Base-by-base conservation (phyloP, 805 yeast species). In the Schizosaccharomyces japonicus region DNA sequence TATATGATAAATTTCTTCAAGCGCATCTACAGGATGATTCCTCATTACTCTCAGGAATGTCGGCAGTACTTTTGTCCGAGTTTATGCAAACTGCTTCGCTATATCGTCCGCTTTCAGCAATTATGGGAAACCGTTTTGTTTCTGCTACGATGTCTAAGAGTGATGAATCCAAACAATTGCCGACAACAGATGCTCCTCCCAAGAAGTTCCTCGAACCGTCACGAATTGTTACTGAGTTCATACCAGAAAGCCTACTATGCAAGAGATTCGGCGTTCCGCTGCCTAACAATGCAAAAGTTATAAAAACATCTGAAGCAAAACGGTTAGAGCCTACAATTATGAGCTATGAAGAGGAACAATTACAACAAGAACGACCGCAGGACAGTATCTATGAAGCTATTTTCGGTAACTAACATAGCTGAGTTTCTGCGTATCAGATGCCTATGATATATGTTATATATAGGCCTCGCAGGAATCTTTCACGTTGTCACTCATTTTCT, bases 221-320 rank as follows among this genome's bases (percentile, higher is more conserved):
- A 1, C 31, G 56, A 4, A 21, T 33, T 6, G 47, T 48, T 4
- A 47, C 48, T 13, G 30, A 32, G 2, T 58, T 55, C 48, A 34
- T 39, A 3, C 60, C 61, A 3, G 51, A 49, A 11, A 33, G 52
- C 10, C 49, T 58, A 15, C 53, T 58, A 3, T 54, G 58, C 48
- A 58, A 58, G 32, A 49, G 61, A 25, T 56, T 58, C 36, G 49
- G 48, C 7, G 52, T 58, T 10, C n/a, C n/a, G n/a, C n/a, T n/a
- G n/a, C n/a, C n/a, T n/a, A n/a, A n/a, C n/a, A n/a, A n/a, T n/a
- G n/a, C n/a, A n/a, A n/a, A n/a, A n/a, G n/a, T n/a, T n/a, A n/a
- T n/a, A n/a, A n/a, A n/a, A n/a, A n/a, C n/a, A n/a, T n/a, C n/a
- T n/a, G n/a, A n/a, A n/a, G n/a, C n/a, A n/a, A n/a, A n/a, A n/a